Evolutionary conservation across 2,329 filamentous ascomycete genomes (phyloP).

Genomic region (Massarina eburnea): DNA sequence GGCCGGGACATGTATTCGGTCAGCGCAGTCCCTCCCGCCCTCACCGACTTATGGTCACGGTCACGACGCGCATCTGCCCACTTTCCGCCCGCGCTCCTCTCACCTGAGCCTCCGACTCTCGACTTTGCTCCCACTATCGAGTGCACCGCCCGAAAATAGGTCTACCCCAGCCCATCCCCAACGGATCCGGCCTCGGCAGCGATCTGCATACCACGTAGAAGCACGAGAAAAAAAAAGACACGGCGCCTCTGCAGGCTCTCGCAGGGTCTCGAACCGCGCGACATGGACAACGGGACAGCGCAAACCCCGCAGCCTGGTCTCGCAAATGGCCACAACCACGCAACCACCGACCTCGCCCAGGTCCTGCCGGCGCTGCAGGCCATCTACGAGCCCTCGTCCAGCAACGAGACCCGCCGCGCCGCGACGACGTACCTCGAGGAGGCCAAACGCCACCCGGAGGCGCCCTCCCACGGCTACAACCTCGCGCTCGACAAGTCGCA

Average conservation of each 20-base stretch:
- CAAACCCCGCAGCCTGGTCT: constrained; percentile 28
- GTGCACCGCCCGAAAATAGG: background rate
- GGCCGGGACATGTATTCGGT: background rate
- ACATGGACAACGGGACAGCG: constrained; percentile 33
- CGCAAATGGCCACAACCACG: constrained; percentile 17
- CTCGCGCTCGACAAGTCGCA: constrained; percentile 76
- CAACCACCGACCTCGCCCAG: constrained; percentile 53
- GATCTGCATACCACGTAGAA: background rate
- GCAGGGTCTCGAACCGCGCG: constrained; percentile 22
- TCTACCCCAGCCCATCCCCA: background rate
- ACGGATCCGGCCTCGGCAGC: background rate
- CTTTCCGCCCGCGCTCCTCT: background rate
- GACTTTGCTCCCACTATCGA: no score
- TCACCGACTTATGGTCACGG: background rate
- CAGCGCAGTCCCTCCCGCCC: background rate
- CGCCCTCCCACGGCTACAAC: constrained; percentile 80
- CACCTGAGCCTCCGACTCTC: no score
- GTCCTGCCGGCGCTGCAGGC: constrained; percentile 85
- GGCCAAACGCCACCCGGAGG: constrained; percentile 76
- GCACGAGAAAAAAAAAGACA: background rate
- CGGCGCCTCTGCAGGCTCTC: background rate
- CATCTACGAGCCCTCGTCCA: constrained; percentile 79
- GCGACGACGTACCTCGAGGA: constrained; percentile 85
- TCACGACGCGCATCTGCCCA: background rate
- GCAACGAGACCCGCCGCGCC: constrained; percentile 78